A percentile compares a stretch with the other conserved stretches of the same genome.
These are phyloP conservation scores for Neurospora terricola DNA, from an alignment of 495 filamentous ascomycete species.

Conservation along the genomic window DNA sequence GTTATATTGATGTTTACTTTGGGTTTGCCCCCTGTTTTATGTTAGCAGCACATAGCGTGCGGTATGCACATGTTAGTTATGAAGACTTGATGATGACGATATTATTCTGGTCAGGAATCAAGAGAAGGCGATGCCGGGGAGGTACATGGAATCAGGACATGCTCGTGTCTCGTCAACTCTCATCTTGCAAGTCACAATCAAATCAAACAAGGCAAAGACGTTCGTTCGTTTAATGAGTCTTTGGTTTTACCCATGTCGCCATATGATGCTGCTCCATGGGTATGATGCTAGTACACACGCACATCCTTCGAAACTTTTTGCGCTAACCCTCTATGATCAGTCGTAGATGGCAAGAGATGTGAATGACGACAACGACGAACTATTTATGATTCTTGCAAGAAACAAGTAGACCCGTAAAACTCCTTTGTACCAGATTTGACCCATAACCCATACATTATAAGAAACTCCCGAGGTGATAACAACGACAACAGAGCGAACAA, in stretches of 20 bases:
- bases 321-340: neutral
- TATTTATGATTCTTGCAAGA: neutral
- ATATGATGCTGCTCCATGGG: neutral
- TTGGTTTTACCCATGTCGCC: neutral
- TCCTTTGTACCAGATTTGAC: neutral
- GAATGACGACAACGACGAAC: neutral
- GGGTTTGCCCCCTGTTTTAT: neutral
- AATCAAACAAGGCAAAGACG: neutral
- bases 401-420: constrained; percentile 1
- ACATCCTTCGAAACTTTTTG: neutral
- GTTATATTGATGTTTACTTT: neutral
- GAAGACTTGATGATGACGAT: neutral
- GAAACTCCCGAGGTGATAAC: neutral
- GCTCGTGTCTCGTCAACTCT: too few relatives aligned
- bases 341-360: neutral
- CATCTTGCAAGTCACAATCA: neutral
- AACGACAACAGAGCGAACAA: constrained; percentile 3
- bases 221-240: neutral
- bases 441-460: constrained; percentile 2
- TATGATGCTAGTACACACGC: neutral
- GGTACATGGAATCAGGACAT: neutral
- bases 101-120: neutral
- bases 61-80: neutral
- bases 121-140: neutral
- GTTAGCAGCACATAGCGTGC: neutral